These are phyloP conservation scores for Epichloe festucae DNA, from an alignment of 2,329 filamentous ascomycete genomes.

Conservation along the genomic window DNA sequence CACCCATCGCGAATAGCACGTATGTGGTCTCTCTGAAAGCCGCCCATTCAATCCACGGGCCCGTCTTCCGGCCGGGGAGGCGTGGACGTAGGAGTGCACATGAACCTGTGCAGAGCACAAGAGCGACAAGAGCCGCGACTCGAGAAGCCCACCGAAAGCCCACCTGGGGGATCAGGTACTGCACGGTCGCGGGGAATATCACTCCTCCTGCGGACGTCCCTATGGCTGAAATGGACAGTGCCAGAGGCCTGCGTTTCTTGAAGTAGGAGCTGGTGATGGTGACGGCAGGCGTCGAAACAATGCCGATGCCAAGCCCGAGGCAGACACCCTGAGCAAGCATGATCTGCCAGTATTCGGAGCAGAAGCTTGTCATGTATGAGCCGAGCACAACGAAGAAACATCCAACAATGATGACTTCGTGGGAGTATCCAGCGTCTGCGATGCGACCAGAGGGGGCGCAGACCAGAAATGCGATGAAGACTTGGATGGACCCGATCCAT, in stretches of 20 bases:
- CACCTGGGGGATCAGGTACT: constrained; percentile 41
- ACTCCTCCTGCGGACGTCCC: constrained; percentile 45
- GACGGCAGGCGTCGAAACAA: constrained; percentile 45
- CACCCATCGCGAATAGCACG: constrained; percentile 34
- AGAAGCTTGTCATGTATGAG: constrained; percentile 34
- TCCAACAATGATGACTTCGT: constrained; percentile 27
- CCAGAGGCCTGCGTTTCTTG: constrained; percentile 38
- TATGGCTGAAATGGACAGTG: constrained; percentile 45
- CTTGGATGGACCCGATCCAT: constrained; percentile 37
- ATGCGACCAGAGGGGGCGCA: constrained; percentile 36
- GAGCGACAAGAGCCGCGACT: constrained; percentile 49
- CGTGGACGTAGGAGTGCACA: constrained; percentile 29
- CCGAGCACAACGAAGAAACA: constrained; percentile 30
- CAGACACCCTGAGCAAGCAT: constrained; percentile 41
- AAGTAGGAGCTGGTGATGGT: constrained; percentile 53
- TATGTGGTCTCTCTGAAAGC: constrained; percentile 46
- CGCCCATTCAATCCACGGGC: constrained; percentile 39
- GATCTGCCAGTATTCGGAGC: constrained; percentile 37
- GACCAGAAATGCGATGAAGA: constrained; percentile 35
- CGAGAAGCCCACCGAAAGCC: constrained; percentile 54
- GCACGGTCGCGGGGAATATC: constrained; percentile 43
- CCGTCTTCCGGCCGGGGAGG: constrained; percentile 34
- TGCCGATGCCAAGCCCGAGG: constrained; percentile 38
- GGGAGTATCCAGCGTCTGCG: constrained; percentile 36
- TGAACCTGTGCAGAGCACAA: constrained; percentile 29